Evolutionary conservation across 2,329 filamentous ascomycete species (phyloP).

Genomic region (Penicillium hordei): DNA sequence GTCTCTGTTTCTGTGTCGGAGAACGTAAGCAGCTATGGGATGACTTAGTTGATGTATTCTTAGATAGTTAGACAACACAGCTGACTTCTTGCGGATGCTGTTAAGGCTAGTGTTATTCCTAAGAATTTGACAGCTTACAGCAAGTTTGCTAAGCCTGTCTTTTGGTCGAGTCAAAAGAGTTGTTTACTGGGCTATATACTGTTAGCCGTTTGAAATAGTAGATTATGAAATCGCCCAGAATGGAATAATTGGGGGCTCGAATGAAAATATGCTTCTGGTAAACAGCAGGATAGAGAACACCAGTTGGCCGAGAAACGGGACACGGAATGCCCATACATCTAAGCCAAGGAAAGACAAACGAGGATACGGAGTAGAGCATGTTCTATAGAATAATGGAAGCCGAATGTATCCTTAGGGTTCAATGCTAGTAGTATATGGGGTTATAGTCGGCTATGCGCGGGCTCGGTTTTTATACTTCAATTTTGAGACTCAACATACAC

Average conservation of each 20-base stretch:
- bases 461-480: not conserved
- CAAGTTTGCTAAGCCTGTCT: constrained; percentile 5
- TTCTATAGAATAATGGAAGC: no score
- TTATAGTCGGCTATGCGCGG: not conserved
- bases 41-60: no score
- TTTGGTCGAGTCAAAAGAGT: not conserved
- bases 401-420: not conserved
- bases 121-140: constrained; percentile 27
- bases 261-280: no score
- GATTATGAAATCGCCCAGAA: not conserved
- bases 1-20: no score
- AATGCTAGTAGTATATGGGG: not conserved
- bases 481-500: not conserved
- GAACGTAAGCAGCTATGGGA: no score
- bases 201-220: not conserved
- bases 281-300: no score
- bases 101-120: constrained; percentile 43
- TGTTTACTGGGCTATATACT: not conserved
- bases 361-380: no score
- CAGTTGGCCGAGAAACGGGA: no score
- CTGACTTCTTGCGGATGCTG: constrained; percentile 49
- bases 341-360: no score
- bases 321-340: no score
- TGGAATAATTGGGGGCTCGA: not conserved
- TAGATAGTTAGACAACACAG: no score